Evolutionary conservation across 2,329 filamentous ascomycete species (phyloP).

Genomic region (Fusarium sarcochroum): DNA sequence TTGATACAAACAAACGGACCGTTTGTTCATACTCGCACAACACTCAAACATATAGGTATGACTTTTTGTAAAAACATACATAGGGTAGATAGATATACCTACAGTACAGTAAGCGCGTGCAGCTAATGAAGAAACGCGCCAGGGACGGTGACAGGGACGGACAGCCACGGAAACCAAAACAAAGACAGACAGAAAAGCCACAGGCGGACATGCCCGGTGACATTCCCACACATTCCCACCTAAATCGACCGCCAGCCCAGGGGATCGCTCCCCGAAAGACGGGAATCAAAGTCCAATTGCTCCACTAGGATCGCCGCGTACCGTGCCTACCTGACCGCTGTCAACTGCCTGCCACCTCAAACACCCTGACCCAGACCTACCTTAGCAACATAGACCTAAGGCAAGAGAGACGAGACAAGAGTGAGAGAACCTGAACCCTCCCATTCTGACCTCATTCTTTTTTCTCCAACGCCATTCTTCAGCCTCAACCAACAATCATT

Average conservation of each 20-base stretch:
- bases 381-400: constrained; percentile 15
- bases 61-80: no score
- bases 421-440: not conserved
- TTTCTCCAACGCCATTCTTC: not conserved
- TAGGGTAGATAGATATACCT: not conserved
- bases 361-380: constrained; percentile 2
- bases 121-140: not conserved
- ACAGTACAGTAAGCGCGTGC: not conserved
- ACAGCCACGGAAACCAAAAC: constrained; percentile 20
- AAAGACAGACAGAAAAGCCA: constrained; percentile 1
- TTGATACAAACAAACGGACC: no score
- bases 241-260: no score
- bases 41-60: no score
- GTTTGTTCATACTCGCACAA: no score
- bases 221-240: no score
- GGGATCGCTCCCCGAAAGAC: not conserved
- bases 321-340: constrained; percentile 5
- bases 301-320: not conserved
- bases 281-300: constrained; percentile 13
- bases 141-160: not conserved
- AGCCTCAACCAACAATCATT: not conserved
- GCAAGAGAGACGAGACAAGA: constrained; percentile 2
- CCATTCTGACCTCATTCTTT: not conserved
- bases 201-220: constrained; percentile 4
- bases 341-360: constrained; percentile 9